Evolutionary conservation across 164 flowering plant genomes (phyloP).

Genomic region (Berberis vulgaris): DNA sequence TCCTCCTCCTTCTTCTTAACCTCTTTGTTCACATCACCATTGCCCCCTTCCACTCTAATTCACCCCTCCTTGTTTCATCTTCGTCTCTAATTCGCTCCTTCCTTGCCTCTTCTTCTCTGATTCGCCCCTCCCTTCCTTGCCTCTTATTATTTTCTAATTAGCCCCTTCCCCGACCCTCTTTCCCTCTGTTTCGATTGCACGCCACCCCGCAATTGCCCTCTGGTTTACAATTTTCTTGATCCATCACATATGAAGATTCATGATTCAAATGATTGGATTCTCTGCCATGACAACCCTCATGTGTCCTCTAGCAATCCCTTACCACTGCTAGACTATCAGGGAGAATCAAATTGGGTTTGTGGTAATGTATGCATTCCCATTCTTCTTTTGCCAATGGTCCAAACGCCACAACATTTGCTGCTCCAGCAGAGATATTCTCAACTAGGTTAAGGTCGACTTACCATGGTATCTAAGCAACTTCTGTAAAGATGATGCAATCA

Average conservation of each 20-base stretch:
- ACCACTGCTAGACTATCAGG: slow-evolving; percentile 44
- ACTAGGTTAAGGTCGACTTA: slow-evolving; percentile 62
- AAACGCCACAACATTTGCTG: slow-evolving; percentile 60
- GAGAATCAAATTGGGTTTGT: slow-evolving; percentile 55
- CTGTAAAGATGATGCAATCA: slow-evolving; percentile 58
- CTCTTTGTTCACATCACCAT: too few species aligned
- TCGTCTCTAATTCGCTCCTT: too few species aligned
- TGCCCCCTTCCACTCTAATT: too few species aligned
- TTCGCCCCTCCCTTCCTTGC: too few species aligned
- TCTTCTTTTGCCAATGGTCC: slow-evolving; percentile 78
- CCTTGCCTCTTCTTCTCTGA: too few species aligned
- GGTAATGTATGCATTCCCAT: slow-evolving; percentile 48
- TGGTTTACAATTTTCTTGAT: slow-evolving; percentile 77
- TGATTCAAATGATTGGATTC: slow-evolving; percentile 68
- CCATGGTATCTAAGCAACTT: slow-evolving; percentile 67
- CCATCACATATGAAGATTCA: slow-evolving; percentile 52
- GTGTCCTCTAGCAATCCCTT: slow-evolving; percentile 66
- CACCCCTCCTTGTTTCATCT: too few species aligned
- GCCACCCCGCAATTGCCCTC: not conserved
- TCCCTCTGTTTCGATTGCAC: too few species aligned
- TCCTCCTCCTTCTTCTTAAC: too few species aligned
- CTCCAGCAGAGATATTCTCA: slow-evolving; percentile 70
- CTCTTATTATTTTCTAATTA: too few species aligned
- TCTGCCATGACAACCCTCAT: slow-evolving; percentile 72
- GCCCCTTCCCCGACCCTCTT: too few species aligned